phyloP scores from a whole-genome alignment of 192 early-diverging fungal genomes.

The Lobulomyces angularis region DNA sequence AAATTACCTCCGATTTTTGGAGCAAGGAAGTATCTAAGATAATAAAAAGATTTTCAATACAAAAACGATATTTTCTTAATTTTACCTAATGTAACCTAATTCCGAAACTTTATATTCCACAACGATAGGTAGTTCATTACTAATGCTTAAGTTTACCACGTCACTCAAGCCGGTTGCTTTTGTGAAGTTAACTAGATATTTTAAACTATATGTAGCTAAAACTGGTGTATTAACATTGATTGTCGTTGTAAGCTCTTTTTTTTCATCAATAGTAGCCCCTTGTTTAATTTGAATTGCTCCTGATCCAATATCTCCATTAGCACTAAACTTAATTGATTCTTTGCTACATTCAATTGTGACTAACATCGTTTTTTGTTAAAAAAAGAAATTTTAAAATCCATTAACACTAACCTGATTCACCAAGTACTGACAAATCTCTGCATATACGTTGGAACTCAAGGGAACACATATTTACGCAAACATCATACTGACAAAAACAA shows the following conservation, averaged over 20 bases:
- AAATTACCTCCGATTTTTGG: constrained; percentile 66
- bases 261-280: constrained; percentile 59
- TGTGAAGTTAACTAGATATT: constrained; percentile 88
- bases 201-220: constrained; percentile 76
- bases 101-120: constrained; percentile 88
- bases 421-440: constrained; percentile 68
- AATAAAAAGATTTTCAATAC: background rate
- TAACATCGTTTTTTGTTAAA: too few species aligned
- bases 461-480: constrained; percentile 75
- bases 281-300: constrained; percentile 72
- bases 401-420: constrained; percentile 57
- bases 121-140: constrained; percentile 77
- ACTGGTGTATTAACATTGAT: constrained; percentile 75
- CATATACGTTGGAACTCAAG: constrained; percentile 85
- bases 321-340: constrained; percentile 82
- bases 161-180: constrained; percentile 80
- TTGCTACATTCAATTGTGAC: constrained; percentile 84
- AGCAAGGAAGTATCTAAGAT: constrained; percentile 64
- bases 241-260: constrained; percentile 36
- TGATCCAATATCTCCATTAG: constrained; percentile 75
- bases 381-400: too few species aligned
- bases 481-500: too few species aligned
- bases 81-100: constrained; percentile 75
- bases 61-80: background rate
- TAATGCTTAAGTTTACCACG: constrained; percentile 67